These are phyloP conservation scores for Suhomyces pyralidae DNA, from an alignment of 805 yeast species.

Conservation along the genomic window DNA sequence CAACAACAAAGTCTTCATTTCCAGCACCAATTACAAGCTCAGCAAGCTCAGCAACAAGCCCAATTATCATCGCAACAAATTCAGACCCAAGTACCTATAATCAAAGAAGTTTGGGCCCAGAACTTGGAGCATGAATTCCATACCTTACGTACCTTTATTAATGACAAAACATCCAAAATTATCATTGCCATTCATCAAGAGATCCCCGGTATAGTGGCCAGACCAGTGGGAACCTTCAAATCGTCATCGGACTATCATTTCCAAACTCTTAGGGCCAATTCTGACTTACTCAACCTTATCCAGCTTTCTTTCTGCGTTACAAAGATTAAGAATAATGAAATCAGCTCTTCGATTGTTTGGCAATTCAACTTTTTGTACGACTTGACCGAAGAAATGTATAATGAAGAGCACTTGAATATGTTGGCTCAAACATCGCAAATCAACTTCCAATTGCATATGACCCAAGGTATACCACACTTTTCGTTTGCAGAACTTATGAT, in stretches of 20 bases:
- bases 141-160: conserved; percentile 55
- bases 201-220: conserved; percentile 92
- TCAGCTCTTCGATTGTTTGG: conserved; percentile 82
- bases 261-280: conserved; percentile 89
- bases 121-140: conserved; percentile 68
- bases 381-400: conserved; percentile 74
- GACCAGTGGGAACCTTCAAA: conserved; percentile 92
- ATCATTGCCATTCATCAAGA: conserved; percentile 79
- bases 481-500: conserved; percentile 82
- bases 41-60: conserved; percentile 12
- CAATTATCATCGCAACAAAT: conserved; percentile 10
- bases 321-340: conserved; percentile 34
- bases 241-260: conserved; percentile 91
- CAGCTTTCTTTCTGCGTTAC: conserved; percentile 57
- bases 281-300: conserved; percentile 79
- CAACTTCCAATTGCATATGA: conserved; percentile 71
- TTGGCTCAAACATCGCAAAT: conserved; percentile 75
- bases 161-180: conserved; percentile 45
- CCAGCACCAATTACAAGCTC: conserved; percentile 18
- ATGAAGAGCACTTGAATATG: conserved; percentile 78
- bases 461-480: conserved; percentile 72
- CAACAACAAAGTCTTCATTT: conserved; percentile 15
- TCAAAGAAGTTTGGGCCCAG: conserved; percentile 72
- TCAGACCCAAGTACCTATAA: conserved; percentile 43
- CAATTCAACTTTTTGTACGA: conserved; percentile 91